phyloP scores from a whole-genome alignment of 192 early-diverging fungal species.

The Pecoramyces ruminantium region DNA sequence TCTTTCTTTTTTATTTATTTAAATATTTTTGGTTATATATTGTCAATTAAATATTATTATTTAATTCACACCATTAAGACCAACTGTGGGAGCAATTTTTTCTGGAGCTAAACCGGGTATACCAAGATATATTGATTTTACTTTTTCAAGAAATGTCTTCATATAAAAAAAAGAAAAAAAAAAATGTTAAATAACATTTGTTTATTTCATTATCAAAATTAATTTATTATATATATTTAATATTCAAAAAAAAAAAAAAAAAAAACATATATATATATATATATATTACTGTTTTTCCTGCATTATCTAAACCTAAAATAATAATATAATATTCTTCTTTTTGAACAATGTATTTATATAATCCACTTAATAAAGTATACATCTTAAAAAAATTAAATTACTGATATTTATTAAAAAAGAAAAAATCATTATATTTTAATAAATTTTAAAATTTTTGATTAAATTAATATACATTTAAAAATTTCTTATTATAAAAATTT shows the following conservation, averaged over 20 bases:
- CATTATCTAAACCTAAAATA: constrained; percentile 90
- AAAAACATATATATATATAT: neutral
- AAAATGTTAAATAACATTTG: neutral
- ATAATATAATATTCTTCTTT: constrained; percentile 89
- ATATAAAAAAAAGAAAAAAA: too few relatives aligned
- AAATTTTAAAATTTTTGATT: too few relatives aligned
- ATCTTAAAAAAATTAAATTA: constrained; percentile 29
- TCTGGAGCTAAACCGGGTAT: constrained; percentile 58
- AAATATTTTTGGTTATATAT: neutral
- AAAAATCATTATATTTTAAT: too few relatives aligned
- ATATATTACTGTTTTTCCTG: constrained; percentile 74
- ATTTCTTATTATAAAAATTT: too few relatives aligned
- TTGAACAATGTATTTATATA: constrained; percentile 73
- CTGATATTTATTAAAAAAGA: neutral
- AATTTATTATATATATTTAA: too few relatives aligned
- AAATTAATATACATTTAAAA: too few relatives aligned
- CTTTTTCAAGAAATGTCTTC: constrained; percentile 78
- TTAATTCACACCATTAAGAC: constrained; percentile 77
- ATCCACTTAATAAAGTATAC: constrained; percentile 81
- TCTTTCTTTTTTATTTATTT: neutral
- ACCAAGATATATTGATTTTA: constrained; percentile 66
- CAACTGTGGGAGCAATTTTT: constrained; percentile 87
- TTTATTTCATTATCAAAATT: neutral
- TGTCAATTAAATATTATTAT: neutral
- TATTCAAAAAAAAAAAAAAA: too few relatives aligned